phyloP scores from a whole-genome alignment of 805 yeast genomes.

The Metschnikowia hibisci region DNA sequence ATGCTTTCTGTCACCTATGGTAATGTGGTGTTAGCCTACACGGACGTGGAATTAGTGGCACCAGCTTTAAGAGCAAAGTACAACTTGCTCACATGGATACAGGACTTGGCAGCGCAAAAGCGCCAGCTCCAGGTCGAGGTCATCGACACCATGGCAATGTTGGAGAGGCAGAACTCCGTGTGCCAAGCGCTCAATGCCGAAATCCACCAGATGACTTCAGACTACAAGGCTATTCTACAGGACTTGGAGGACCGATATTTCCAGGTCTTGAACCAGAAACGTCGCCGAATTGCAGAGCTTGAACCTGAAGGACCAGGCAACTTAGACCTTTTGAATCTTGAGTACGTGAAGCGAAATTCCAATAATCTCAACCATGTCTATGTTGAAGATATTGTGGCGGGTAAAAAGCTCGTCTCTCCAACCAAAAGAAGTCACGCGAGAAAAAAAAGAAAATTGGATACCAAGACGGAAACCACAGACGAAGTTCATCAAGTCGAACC shows the following conservation, averaged over 20 bases:
- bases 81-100: conserved; percentile 18
- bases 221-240: conserved; percentile 13
- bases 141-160: neutral
- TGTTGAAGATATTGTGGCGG: conserved; percentile 15
- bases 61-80: conserved; percentile 3
- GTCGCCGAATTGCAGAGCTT: conserved; percentile 13
- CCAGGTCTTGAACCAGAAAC: conserved; percentile 16
- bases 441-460: neutral
- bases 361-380: conserved; percentile 15
- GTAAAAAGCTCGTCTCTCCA: conserved; percentile 5
- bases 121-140: conserved; percentile 3
- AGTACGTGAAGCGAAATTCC: conserved; percentile 11
- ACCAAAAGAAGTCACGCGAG: neutral
- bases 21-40: conserved; percentile 5
- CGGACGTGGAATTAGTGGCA: conserved; percentile 8
- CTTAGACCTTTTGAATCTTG: conserved; percentile 11
- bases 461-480: no score
- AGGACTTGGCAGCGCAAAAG: conserved; percentile 7
- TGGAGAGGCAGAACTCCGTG: conserved; percentile 1
- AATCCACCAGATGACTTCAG: conserved; percentile 13
- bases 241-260: conserved; percentile 19
- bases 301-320: conserved; percentile 9
- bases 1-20: conserved; percentile 14
- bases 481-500: no score
- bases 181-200: conserved; percentile 9